A percentile compares a stretch with the other conserved stretches of the same genome.
Evolutionary conservation across 2,329 filamentous ascomycete genomes (phyloP).

Genomic region (Phoma herbarum): DNA sequence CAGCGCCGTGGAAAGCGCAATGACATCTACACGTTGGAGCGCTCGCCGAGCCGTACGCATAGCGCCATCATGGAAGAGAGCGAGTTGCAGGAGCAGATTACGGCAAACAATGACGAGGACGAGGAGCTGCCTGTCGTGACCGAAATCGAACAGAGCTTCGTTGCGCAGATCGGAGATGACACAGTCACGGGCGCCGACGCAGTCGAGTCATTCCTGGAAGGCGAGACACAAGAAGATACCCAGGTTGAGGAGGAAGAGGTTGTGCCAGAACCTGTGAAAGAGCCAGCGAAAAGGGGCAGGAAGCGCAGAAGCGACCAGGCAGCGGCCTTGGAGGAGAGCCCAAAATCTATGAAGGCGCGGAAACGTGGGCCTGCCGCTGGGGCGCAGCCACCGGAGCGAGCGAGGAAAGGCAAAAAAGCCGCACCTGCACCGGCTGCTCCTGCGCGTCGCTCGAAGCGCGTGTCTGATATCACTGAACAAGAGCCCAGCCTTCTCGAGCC

Average conservation of each 20-base stretch:
- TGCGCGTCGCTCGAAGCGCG: slow-evolving; percentile 39
- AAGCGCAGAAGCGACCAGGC: slow-evolving; percentile 43
- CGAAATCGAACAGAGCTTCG: slow-evolving; percentile 43
- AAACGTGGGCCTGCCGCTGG: slow-evolving; percentile 29
- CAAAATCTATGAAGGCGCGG: slow-evolving; percentile 25
- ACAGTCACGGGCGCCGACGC: slow-evolving; percentile 31
- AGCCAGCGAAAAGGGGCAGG: slow-evolving; percentile 38
- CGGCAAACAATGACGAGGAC: slow-evolving; percentile 38
- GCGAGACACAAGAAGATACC: slow-evolving; percentile 23
- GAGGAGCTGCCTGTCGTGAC: slow-evolving; percentile 28
- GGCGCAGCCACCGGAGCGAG: slow-evolving; percentile 20
- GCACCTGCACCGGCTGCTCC: slow-evolving; percentile 24
- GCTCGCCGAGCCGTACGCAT: slow-evolving; percentile 39
- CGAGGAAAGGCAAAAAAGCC: slow-evolving; percentile 36
- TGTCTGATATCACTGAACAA: slow-evolving; percentile 42
- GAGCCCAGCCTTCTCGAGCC: slow-evolving; percentile 37
- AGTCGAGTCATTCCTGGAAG: slow-evolving; percentile 23
- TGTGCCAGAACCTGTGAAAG: slow-evolving; percentile 35
- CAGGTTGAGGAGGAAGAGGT: slow-evolving; percentile 32
- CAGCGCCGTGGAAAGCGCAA: slow-evolving; percentile 42
- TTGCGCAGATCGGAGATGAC: slow-evolving; percentile 42
- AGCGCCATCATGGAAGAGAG: slow-evolving; percentile 45
- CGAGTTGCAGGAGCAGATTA: slow-evolving; percentile 44
- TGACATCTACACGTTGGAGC: slow-evolving; percentile 46
- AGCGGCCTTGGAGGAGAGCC: slow-evolving; percentile 29